phyloP scores from a whole-genome alignment of 345 rosid species.

The Murraya koenigii region DNA sequence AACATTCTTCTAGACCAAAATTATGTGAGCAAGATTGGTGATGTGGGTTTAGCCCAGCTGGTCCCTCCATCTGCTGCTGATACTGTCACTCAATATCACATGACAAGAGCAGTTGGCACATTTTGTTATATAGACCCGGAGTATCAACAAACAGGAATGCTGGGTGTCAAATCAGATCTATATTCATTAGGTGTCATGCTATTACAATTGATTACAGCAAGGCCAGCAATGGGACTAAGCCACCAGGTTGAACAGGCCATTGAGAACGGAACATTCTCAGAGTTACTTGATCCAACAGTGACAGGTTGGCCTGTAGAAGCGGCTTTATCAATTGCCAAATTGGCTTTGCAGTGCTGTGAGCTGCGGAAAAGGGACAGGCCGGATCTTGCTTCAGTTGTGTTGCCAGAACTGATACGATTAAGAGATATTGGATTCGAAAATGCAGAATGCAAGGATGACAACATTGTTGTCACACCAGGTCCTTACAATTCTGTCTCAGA shows the following conservation, averaged over 20 bases:
- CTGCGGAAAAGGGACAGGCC: slow-evolving; percentile 80
- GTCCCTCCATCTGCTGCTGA: slow-evolving; percentile 58
- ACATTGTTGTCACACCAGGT: not conserved
- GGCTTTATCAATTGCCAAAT: slow-evolving; percentile 51
- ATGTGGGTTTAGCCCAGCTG: slow-evolving; percentile 75
- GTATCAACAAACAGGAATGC: slow-evolving; percentile 82
- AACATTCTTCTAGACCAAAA: slow-evolving; percentile 72
- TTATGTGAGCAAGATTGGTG: slow-evolving; percentile 62
- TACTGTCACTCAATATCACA: slow-evolving; percentile 39
- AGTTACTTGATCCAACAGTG: slow-evolving; percentile 63
- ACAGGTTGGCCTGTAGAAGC: slow-evolving; percentile 76
- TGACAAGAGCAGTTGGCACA: slow-evolving; percentile 87
- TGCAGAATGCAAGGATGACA: slow-evolving; percentile 13
- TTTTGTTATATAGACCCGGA: slow-evolving; percentile 87
- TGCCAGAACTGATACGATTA: slow-evolving; percentile 63
- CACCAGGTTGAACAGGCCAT: slow-evolving; percentile 60
- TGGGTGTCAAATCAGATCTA: slow-evolving; percentile 83
- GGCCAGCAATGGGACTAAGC: slow-evolving; percentile 65
- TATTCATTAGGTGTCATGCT: slow-evolving; percentile 78
- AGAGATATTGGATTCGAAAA: slow-evolving; percentile 37
- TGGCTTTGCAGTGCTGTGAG: slow-evolving; percentile 78
- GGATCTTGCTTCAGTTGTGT: slow-evolving; percentile 53
- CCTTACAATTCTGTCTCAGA: slow-evolving; percentile 4
- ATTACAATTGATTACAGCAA: slow-evolving; percentile 73
- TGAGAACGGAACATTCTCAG: slow-evolving; percentile 41